phyloP scores from a whole-genome alignment of 1,139 yeast genomes.

The Zygoascus sp. region DNA sequence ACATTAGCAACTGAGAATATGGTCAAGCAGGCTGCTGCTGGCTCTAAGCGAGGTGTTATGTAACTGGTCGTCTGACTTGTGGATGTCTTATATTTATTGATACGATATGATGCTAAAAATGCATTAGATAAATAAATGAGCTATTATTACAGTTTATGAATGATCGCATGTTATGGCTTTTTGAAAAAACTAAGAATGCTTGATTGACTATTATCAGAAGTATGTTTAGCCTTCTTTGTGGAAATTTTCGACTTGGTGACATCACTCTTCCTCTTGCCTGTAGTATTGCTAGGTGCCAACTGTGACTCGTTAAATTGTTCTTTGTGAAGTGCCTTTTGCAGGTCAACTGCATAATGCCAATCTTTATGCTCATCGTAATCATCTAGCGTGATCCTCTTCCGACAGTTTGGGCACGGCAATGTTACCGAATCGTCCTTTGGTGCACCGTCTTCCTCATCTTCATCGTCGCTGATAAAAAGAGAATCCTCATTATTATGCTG shows the following conservation, averaged over 20 bases:
- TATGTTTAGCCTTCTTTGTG: conserved; percentile 13
- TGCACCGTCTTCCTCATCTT: conserved; percentile 3
- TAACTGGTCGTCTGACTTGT: conserved; percentile 2
- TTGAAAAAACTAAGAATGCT: conserved; percentile 22
- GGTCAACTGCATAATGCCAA: conserved; percentile 44
- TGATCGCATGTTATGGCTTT: conserved; percentile 4
- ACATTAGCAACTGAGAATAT: conserved; percentile 58
- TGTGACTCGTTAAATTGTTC: too few species aligned
- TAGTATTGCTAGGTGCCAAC: too few species aligned
- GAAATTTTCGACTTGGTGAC: background rate
- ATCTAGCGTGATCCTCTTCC: conserved; percentile 16
- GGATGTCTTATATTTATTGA: conserved; percentile 12
- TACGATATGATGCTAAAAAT: background rate
- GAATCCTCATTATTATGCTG: background rate
- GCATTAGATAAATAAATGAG: background rate
- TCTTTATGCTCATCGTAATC: conserved; percentile 36
- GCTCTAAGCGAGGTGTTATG: conserved; percentile 17
- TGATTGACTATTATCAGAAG: conserved; percentile 16
- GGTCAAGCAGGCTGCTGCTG: conserved; percentile 25
- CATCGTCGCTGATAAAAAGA: conserved; percentile 10
- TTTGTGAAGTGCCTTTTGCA: conserved; percentile 40
- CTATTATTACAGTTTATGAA: background rate
- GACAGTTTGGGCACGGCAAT: conserved; percentile 31
- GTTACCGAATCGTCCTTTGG: conserved; percentile 12
- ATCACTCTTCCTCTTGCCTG: conserved; percentile 4